Conservation (phyloP, 2,329 filamentous ascomycete genomes). For the Cladosporium phlei region DNA sequence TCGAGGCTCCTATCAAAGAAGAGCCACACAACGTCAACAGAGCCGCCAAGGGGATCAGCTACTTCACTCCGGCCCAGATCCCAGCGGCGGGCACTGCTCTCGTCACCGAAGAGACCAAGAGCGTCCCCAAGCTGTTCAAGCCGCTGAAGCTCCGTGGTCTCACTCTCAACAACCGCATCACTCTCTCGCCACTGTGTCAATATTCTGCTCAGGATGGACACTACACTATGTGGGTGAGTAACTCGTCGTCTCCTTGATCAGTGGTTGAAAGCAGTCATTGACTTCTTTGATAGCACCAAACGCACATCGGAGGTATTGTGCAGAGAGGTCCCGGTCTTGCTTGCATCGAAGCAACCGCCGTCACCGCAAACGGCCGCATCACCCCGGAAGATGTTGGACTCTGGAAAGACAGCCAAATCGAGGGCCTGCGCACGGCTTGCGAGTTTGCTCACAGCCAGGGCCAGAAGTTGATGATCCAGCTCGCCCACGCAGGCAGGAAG, state of each 20-base stretch:
- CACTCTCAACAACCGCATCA: conserved; percentile 63
- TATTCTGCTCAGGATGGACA: conserved; percentile 67
- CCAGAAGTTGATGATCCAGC: conserved; percentile 72
- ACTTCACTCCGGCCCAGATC: conserved; percentile 46
- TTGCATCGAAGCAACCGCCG: conserved; percentile 73
- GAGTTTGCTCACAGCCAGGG: conserved; percentile 77
- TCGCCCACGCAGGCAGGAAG: conserved; percentile 72
- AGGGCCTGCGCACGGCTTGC: conserved; percentile 62
- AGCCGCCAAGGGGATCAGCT: conserved; percentile 41
- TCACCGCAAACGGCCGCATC: conserved; percentile 73
- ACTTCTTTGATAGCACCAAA: too few relatives aligned
- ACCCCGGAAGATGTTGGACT: conserved; percentile 73
- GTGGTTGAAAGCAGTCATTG: too few relatives aligned
- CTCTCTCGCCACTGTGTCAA: conserved; percentile 61
- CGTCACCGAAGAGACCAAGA: conserved; percentile 41
- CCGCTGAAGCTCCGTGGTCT: conserved; percentile 54
- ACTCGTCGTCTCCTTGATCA: too few relatives aligned
- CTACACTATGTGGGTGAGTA: conserved; percentile 59
- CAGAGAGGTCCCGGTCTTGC: conserved; percentile 69
- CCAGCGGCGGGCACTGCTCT: conserved; percentile 46
- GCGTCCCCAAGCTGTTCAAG: conserved; percentile 56
- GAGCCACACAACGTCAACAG: conserved; percentile 36
- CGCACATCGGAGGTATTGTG: conserved; percentile 57
- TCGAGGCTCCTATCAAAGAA: conserved; percentile 20
- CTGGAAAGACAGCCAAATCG: conserved; percentile 80